Evolutionary conservation across 2,329 filamentous ascomycete species (phyloP), one percentile per base, ranked within the genome.

Genomic region (Exophiala spinifera): DNA sequence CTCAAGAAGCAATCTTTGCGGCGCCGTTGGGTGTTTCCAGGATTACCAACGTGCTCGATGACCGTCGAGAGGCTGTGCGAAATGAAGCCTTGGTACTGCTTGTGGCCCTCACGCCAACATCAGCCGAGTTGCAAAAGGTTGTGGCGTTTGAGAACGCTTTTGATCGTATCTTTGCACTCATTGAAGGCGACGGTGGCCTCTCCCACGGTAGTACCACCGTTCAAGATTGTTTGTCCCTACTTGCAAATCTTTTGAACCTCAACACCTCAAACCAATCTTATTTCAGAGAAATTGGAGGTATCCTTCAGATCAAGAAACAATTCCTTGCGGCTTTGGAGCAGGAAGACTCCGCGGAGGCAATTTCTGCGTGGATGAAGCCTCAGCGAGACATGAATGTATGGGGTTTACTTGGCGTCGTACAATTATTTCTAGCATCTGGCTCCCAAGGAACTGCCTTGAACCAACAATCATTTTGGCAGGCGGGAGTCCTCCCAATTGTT

Each of bases 61-160:
- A 99, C 67, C 80, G 79, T 45, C 82, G 91, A 62, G 94, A 99
- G 63, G 89, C 89, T 14, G 80, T 97, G 45, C 84, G 92, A 59
- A 95, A 95, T 72, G 83, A 95, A 73, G 90, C 85, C 3, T 80
- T 99, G 23, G 79, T 87, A n/a, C 79, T 99, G 13, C 81, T 99
- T 46, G 95, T 89, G 28, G 88, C 91, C 53, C 79, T 99, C 25
- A 96, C 94, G 0, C 89, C 90, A 25, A 86, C 85, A 0, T 96
- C 92, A 7, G 76, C 86, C 39, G 91, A 97, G 65, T 82, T 99
- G 49, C 91, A 97, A 68, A 97, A 97, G 70, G 80, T 97, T 1
- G 91, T 97, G 20, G 94, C 91, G 0, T 97, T 96, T 63, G 91
- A 96, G 66, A 92, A 90, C 76, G 89, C 91, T 0, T 97, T 96